Evolutionary conservation across 305 asterid genomes (phyloP).

Genomic region (Rubia peregrina): DNA sequence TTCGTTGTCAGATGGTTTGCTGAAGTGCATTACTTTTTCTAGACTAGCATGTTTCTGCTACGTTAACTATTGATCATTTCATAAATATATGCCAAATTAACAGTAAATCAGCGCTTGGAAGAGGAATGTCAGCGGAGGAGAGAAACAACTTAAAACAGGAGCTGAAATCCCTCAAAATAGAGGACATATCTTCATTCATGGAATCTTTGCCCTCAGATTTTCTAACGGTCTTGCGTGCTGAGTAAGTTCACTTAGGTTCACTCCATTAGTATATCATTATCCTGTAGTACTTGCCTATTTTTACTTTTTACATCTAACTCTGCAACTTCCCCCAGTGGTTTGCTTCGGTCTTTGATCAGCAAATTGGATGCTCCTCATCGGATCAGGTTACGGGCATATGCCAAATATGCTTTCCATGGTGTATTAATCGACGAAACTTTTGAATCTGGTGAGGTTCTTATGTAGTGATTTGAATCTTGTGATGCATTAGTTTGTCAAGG

Average conservation of each 20-base stretch:
- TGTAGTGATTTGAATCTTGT: neutral
- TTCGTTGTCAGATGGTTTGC: neutral
- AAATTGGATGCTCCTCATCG: conserved; percentile 77
- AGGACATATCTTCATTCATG: conserved; percentile 86
- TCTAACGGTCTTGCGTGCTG: conserved; percentile 66
- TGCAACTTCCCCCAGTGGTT: conserved; percentile 42
- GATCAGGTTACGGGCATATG: conserved; percentile 60
- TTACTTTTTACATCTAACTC: neutral
- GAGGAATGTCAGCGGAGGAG: conserved; percentile 72
- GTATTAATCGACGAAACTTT: conserved; percentile 33
- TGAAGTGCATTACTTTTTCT: neutral
- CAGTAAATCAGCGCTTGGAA: conserved; percentile 73
- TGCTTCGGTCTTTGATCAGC: conserved; percentile 74
- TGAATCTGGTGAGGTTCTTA: conserved; percentile 41
- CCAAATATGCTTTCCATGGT: conserved; percentile 67
- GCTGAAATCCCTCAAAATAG: conserved; percentile 61
- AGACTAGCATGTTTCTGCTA: neutral
- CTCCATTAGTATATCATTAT: neutral
- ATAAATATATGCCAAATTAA: neutral
- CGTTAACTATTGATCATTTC: neutral
- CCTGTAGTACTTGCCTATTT: too few relatives aligned
- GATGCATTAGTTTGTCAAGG: neutral
- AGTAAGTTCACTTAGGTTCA: conserved; percentile 37
- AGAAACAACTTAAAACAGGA: conserved; percentile 54
- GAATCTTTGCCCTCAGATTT: conserved; percentile 82